Evolutionary conservation across 2,329 filamentous ascomycete genomes (phyloP).

Genomic region (Pezicula rhizophila): DNA sequence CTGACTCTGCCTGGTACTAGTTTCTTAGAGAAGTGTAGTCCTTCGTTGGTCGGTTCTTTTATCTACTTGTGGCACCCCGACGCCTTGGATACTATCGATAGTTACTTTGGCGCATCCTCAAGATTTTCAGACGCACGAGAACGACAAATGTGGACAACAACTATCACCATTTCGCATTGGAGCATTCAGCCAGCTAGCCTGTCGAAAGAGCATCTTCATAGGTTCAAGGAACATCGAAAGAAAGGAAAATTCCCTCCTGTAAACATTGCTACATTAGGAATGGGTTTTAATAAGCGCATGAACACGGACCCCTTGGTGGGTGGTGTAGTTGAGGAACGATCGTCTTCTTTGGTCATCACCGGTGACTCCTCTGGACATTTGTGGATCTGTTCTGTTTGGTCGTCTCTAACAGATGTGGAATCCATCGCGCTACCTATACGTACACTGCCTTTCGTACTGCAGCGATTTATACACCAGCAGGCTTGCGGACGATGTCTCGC

Average conservation of each 20-base stretch:
- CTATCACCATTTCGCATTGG: constrained; percentile 17
- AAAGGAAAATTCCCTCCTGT: constrained; percentile 14
- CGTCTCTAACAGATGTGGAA: constrained; percentile 5
- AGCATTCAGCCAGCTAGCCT: constrained; percentile 8
- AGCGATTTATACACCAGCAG: constrained; percentile 15
- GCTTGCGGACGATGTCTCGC: constrained; percentile 13
- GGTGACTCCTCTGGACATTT: constrained; percentile 12
- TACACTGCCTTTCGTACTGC: constrained; percentile 4
- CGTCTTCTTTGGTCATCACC: constrained; percentile 16
- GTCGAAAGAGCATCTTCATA: not conserved
- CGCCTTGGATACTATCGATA: constrained; percentile 15
- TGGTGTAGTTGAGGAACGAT: constrained; percentile 10
- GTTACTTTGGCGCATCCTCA: constrained; percentile 13
- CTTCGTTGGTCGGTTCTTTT: constrained; percentile 12
- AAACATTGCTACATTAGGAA: constrained; percentile 8
- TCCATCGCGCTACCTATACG: constrained; percentile 4
- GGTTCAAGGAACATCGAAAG: constrained; percentile 9
- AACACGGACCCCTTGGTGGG: not conserved
- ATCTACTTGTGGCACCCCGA: constrained; percentile 19
- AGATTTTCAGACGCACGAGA: constrained; percentile 9
- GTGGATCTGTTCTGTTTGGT: constrained; percentile 16
- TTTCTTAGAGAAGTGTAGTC: constrained; percentile 14
- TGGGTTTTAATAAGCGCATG: not conserved
- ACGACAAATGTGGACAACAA: constrained; percentile 12
- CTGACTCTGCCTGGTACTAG: constrained; percentile 1